Conservation (phyloP, 2,329 filamentous ascomycete genomes). For the Fusarium pseudocircinatum region DNA sequence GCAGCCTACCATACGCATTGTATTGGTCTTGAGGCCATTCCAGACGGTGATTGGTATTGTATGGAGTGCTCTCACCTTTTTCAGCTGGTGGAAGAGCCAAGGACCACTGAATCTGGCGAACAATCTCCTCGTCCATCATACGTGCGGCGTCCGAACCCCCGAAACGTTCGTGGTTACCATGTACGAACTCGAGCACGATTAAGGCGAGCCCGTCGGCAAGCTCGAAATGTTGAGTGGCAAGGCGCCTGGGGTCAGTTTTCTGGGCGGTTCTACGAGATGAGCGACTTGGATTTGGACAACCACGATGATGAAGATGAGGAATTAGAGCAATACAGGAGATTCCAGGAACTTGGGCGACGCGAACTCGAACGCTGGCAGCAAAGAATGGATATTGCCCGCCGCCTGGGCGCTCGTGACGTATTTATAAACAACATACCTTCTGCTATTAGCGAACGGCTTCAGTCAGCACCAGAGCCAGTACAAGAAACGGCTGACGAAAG, state of each 20-base stretch:
- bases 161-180: constrained; percentile 49
- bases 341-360: constrained; percentile 64
- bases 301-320: constrained; percentile 75
- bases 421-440: constrained; percentile 71
- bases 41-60: constrained; percentile 88
- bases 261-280: constrained; percentile 68
- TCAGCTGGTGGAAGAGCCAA: constrained; percentile 46
- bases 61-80: constrained; percentile 76
- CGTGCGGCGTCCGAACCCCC: constrained; percentile 46
- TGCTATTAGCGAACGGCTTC: constrained; percentile 69
- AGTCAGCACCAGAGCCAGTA: constrained; percentile 63
- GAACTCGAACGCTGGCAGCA: constrained; percentile 82
- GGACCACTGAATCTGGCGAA: constrained; percentile 48
- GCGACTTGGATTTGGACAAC: constrained; percentile 54
- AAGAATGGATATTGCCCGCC: constrained; percentile 81
- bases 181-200: constrained; percentile 67
- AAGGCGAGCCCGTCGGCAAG: constrained; percentile 65
- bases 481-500: constrained; percentile 82
- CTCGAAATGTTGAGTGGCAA: constrained; percentile 86
- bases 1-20: constrained; percentile 92
- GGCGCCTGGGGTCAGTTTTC: constrained; percentile 80
- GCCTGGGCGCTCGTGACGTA: constrained; percentile 77
- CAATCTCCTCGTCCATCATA: constrained; percentile 45
- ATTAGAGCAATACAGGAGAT: constrained; percentile 62
- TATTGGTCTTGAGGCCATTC: constrained; percentile 81